Percentiles rank a stretch among this genome's conserved stretches.
Conservation (phyloP, 306 rosid genomes). For the Delonix regia region DNA sequence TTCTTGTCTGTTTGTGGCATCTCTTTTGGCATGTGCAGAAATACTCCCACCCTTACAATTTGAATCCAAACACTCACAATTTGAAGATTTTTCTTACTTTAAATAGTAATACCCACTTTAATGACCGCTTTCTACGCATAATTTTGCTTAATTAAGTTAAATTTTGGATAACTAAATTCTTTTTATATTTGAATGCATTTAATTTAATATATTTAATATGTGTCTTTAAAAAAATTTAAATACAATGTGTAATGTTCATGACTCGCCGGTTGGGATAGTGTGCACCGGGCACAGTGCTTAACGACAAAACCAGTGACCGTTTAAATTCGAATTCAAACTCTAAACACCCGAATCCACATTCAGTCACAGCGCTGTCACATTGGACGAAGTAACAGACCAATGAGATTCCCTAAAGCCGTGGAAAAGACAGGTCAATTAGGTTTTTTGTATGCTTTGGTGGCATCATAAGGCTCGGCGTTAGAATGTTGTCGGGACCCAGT, state of each 20-base stretch:
- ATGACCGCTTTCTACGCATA: no score
- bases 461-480: background rate
- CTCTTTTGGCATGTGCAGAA: background rate
- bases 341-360: constrained; percentile 29
- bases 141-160: constrained; percentile 12
- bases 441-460: background rate
- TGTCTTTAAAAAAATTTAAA: no score
- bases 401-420: constrained; percentile 12
- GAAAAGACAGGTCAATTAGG: background rate
- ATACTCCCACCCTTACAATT: background rate
- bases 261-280: constrained; percentile 35
- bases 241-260: background rate
- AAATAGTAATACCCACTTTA: background rate
- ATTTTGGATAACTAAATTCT: background rate
- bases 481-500: background rate
- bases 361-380: constrained; percentile 28
- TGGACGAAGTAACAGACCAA: constrained; percentile 22
- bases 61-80: background rate
- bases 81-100: constrained; percentile 8
- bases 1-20: background rate
- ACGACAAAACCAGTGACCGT: constrained; percentile 69
- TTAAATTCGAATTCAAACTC: constrained; percentile 78
- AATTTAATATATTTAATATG: background rate
- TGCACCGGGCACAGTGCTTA: background rate
- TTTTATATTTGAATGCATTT: background rate